Evolutionary conservation across 306 rosid genomes (phyloP).

Genomic region (Geum urbanum): DNA sequence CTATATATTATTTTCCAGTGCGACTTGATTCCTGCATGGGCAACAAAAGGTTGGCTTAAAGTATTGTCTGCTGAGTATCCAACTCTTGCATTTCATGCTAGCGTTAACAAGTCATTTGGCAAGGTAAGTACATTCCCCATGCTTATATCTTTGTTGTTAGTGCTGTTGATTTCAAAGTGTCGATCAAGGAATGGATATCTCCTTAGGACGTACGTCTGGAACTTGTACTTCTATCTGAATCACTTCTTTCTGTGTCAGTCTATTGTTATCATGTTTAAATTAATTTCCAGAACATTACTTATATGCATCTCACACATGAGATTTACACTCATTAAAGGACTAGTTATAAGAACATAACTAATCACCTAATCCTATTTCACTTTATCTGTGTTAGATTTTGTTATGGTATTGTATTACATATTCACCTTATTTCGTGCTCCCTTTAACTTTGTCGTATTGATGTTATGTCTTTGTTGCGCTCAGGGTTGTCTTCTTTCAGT

Average conservation of each 20-base stretch:
- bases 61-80: conserved; percentile 79
- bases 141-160: neutral
- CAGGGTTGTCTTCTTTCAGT: conserved; percentile 93
- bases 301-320: neutral
- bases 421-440: too few species aligned
- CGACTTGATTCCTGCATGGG: conserved; percentile 93
- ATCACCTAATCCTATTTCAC: too few species aligned
- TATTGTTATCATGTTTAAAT: too few species aligned
- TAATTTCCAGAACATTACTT: too few species aligned
- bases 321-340: neutral
- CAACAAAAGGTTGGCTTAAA: conserved; percentile 89
- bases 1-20: conserved; percentile 55
- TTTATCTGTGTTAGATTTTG: too few species aligned
- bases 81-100: conserved; percentile 91
- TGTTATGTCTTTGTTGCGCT: conserved; percentile 18
- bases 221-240: neutral
- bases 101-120: conserved; percentile 91
- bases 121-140: conserved; percentile 54
- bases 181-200: neutral
- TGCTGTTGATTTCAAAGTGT: neutral
- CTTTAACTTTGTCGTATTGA: too few species aligned
- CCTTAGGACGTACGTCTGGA: neutral
- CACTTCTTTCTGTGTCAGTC: too few species aligned
- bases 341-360: too few species aligned
- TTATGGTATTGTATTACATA: too few species aligned